Evolutionary conservation across 1,284 basidiomycete genomes (phyloP).

Genomic region (Ceratobasidium sp.): DNA sequence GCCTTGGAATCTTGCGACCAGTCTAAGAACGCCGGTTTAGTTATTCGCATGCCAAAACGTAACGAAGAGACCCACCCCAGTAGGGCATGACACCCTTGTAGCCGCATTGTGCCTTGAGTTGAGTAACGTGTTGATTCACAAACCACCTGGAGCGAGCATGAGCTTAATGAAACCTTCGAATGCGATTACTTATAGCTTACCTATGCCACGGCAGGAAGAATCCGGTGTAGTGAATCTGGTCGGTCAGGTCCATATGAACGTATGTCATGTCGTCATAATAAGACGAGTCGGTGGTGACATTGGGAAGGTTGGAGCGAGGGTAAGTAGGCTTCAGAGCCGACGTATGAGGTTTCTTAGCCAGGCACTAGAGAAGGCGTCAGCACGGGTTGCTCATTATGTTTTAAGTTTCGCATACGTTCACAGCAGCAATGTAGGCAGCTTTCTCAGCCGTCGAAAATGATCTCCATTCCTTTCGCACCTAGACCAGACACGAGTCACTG

Average conservation of each 20-base stretch:
- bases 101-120: conserved; percentile 40
- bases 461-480: conserved; percentile 37
- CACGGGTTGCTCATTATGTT: background rate
- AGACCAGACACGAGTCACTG: background rate
- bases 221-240: conserved; percentile 44
- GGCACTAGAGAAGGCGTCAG: conserved; percentile 23
- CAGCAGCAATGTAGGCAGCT: conserved; percentile 39
- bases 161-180: background rate
- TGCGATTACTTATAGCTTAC: background rate
- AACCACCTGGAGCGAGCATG: conserved; percentile 28
- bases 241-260: conserved; percentile 40
- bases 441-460: conserved; percentile 16
- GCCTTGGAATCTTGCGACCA: conserved; percentile 33
- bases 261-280: conserved; percentile 38
- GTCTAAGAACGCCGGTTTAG: conserved; percentile 5
- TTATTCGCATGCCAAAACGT: background rate
- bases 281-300: conserved; percentile 26
- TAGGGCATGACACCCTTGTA: conserved; percentile 39
- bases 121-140: conserved; percentile 28
- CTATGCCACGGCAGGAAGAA: conserved; percentile 39
- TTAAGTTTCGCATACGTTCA: conserved; percentile 6
- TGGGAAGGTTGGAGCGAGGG: conserved; percentile 36
- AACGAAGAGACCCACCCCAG: conserved; percentile 34
- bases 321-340: conserved; percentile 27
- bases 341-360: conserved; percentile 30